A percentile compares a stretch with the other conserved stretches of the same genome.
Evolutionary conservation across 140 eudicot genomes (phyloP).

Genomic region (Artemisia princeps): DNA sequence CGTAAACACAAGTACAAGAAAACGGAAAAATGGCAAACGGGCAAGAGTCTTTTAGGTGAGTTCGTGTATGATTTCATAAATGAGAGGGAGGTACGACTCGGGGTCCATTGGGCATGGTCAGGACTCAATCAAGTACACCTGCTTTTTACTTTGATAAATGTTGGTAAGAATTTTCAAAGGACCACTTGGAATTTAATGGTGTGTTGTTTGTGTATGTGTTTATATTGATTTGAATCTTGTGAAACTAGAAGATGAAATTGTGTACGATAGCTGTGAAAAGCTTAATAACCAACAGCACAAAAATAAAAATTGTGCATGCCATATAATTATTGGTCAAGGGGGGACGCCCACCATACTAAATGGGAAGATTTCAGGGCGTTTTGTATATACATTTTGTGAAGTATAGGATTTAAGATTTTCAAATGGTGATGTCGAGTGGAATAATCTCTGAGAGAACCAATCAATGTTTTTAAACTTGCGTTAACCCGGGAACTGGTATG

Average conservation of each 20-base stretch:
- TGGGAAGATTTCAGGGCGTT: too few relatives aligned
- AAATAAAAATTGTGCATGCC: background rate
- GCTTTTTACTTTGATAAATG: slow-evolving; percentile 17
- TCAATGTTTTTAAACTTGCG: too few relatives aligned
- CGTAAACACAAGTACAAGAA: background rate
- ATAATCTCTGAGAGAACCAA: too few relatives aligned
- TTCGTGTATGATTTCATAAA: slow-evolving; percentile 20
- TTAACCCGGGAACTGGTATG: too few relatives aligned
- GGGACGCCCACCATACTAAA: too few relatives aligned
- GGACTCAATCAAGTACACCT: slow-evolving; percentile 30
- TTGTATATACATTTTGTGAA: too few relatives aligned
- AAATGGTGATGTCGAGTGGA: too few relatives aligned
- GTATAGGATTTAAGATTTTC: too few relatives aligned
- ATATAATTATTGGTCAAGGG: too few relatives aligned
- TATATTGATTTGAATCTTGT: background rate
- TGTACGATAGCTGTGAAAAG: slow-evolving; percentile 15
- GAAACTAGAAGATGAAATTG: background rate
- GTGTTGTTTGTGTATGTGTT: background rate
- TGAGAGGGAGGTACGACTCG: slow-evolving; percentile 12
- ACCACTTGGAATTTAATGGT: slow-evolving; percentile 9
- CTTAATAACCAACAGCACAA: slow-evolving; percentile 1
- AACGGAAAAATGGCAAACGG: slow-evolving; percentile 23
- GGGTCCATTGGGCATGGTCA: slow-evolving; percentile 24
- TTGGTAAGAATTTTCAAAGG: background rate
- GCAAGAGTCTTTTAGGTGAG: slow-evolving; percentile 3